These are phyloP conservation scores for Panicum virgatum DNA, from an alignment of 202 grass and related monocot genomes.

Conservation along the genomic window DNA sequence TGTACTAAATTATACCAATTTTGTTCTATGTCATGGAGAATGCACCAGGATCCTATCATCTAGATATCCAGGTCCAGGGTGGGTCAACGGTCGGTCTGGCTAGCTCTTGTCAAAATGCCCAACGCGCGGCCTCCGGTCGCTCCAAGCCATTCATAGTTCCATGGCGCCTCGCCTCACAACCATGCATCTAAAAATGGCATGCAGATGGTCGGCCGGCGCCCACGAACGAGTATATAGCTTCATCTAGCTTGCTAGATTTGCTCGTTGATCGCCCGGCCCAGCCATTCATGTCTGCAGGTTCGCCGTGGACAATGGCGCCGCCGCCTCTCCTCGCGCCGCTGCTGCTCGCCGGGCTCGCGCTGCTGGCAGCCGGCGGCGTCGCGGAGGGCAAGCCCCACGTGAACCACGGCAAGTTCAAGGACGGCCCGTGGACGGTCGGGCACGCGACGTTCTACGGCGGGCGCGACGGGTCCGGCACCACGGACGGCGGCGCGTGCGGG, in stretches of 20 bases:
- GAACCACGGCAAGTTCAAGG: slow-evolving; percentile 52
- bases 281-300: not conserved
- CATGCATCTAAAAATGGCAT: slow-evolving; percentile 32
- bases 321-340: slow-evolving; percentile 1
- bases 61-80: not conserved
- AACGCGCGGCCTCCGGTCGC: not conserved
- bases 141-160: not conserved
- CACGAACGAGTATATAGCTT: too few relatives aligned
- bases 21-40: too few relatives aligned
- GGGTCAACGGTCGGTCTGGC: not conserved
- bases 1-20: too few relatives aligned
- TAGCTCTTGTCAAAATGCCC: not conserved
- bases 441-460: slow-evolving; percentile 81
- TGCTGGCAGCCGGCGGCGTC: not conserved
- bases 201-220: not conserved
- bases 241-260: not conserved
- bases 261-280: not conserved
- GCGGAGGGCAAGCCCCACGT: slow-evolving; percentile 19
- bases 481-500: slow-evolving; percentile 64
- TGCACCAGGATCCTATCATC: too few relatives aligned
- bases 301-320: not conserved
- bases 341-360: slow-evolving; percentile 9
- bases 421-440: slow-evolving; percentile 42
- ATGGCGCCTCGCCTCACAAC: not conserved
- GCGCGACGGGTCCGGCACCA: slow-evolving; percentile 51